Evolutionary conservation across 805 yeast species (phyloP), one percentile per base, ranked within the genome.

Genomic region (Torulaspora delbrueckii): DNA sequence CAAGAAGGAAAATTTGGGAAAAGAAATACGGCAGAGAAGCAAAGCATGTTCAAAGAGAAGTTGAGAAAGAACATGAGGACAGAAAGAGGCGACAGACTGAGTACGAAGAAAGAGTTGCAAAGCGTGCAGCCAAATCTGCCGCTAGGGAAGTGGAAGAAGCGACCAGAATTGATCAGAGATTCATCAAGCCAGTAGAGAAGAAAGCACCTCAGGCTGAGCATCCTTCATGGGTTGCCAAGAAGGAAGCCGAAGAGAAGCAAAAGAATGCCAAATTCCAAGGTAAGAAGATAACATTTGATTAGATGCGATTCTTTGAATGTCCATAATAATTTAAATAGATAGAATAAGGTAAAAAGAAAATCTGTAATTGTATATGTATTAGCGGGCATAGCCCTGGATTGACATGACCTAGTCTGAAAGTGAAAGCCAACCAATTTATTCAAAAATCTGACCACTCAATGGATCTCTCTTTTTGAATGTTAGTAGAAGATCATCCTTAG

Each of bases 141-240:
- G 69, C 27, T 55, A 41, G 42, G 22, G 75, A 60, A 71, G 36
- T 68, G 65, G 48, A 60, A 59, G 35, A 62, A 65, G 5, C 74
- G 74, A 19, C 9, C 40, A 28, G 26, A 41, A 42, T 10, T 37
- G 33, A 10, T 36, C 23, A 27, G 12, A 41, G 10, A 26, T 19
- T 39, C 1, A 22, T 18, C 14, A 36, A 38, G 33, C n/a, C 40
- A 36, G 25, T 33, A 31, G 35, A 27, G 6, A 44, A 39, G 32
- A 41, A 34, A 25, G 35, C 42, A n/a, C 12, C 19, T 13, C 45
- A 42, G 4, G 31, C 38, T 16, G 60, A 51, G 14, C 99, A 93
- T 77, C 99, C 99, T n/a, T 93, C 99, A 2, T 93, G 99, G 99
- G 82, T 79, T 56, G 99, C 99, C 18, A 86, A 86, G 70, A 80